Percentiles rank a stretch among this genome's conserved stretches.
These are phyloP conservation scores for Paramyrothecium roridum DNA, from an alignment of 2,329 filamentous ascomycete genomes.

Conservation along the genomic window DNA sequence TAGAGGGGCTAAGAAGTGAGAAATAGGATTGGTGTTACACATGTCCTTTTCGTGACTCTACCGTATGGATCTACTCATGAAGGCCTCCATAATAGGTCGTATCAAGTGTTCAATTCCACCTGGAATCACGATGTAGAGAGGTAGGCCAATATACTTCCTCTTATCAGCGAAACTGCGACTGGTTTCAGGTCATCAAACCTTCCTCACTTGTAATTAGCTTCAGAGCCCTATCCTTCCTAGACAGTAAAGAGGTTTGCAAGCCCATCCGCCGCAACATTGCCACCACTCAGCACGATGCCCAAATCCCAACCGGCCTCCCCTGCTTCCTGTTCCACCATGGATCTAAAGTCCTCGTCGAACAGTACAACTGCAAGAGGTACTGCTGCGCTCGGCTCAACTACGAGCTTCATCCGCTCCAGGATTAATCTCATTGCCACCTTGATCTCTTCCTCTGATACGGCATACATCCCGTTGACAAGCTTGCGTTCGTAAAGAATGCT, in stretches of 20 bases:
- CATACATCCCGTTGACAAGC: conserved; percentile 62
- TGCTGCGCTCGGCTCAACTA: conserved; percentile 75
- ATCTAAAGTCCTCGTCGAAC: conserved; percentile 73
- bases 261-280: conserved; percentile 45
- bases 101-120: neutral
- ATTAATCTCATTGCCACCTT: conserved; percentile 66
- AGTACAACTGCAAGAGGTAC: conserved; percentile 72
- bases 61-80: no score
- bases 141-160: neutral
- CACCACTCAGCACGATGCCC: conserved; percentile 48
- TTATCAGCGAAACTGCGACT: neutral
- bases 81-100: no score
- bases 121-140: neutral
- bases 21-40: no score
- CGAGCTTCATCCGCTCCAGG: conserved; percentile 75
- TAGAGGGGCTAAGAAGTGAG: no score
- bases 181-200: neutral
- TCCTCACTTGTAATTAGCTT: neutral
- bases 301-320: conserved; percentile 66
- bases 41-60: no score
- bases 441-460: conserved; percentile 74
- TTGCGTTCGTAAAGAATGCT: conserved; percentile 60
- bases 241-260: conserved; percentile 38
- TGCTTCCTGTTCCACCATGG: conserved; percentile 59
- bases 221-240: neutral